Base-by-base conservation (phyloP, 1,284 basidiomycete genomes). In the Ganoderma meredithae region DNA sequence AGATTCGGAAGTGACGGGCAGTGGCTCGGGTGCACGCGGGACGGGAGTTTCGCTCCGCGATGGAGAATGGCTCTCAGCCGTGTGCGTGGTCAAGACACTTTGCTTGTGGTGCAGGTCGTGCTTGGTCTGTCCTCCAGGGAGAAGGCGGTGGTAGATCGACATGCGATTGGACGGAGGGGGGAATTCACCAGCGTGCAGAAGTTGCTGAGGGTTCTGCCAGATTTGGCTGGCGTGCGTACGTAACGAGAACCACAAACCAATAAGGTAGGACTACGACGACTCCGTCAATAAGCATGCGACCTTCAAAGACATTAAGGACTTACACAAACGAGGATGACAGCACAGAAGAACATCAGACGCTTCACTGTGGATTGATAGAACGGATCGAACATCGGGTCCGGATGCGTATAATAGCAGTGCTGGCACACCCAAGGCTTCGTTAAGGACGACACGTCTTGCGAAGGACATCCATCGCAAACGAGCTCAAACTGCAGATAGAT, bases 221-320 rank as follows among this genome's bases (percentile, higher is more conserved):
- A 99, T 99, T 79, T 99, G 98, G 17, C 94, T 93, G 3, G 98
- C 98, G 79, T 99, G 98, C 0, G 98, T 99, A 58, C 96, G 93
- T 22, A 99, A 88, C 58, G 97, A 99, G 85, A 99, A 99, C 98
- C 98, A 99, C 0, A 99, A 84, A 43, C 98, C 98, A 68, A 99
- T 90, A 58, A 98, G 88, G 81, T 99, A 99, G 0, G 98, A 98
- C 95, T 98, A 72, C 19, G 60, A 25, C 59, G 47, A 22, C 12
- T 44, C 22, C 27, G 61, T 60, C 2, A 64, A 49, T 3, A 47
- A 63, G 69, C 60, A 73, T 67, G 64, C 31, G 47, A 27, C 31
- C 41, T 60, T 19, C 25, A 25, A n/a, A 65, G 64, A 47, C 43
- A 36, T 25, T 25, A 25, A 47, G 60, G 22, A 87, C 95, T 81